These are phyloP conservation scores for Fusarium phyllophilum DNA, from an alignment of 2,329 filamentous ascomycete species.

Conservation along the genomic window DNA sequence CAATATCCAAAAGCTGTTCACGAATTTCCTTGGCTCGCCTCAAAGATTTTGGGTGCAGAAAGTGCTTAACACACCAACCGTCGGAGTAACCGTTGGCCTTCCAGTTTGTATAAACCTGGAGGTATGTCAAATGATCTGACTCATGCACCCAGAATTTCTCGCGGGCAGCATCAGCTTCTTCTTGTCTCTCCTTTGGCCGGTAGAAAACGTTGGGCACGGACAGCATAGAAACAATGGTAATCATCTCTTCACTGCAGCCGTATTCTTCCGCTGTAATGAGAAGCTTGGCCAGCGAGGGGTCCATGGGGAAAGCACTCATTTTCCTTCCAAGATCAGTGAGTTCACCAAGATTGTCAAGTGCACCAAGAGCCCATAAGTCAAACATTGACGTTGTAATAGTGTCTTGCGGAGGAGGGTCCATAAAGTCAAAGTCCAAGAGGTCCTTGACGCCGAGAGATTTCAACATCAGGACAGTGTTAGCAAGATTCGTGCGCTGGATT, in stretches of 20 bases:
- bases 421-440: slow-evolving; percentile 96
- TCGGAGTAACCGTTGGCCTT: slow-evolving; percentile 89
- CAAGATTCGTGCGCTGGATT: slow-evolving; percentile 94
- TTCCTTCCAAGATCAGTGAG: slow-evolving; percentile 86
- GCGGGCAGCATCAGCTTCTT: slow-evolving; percentile 93
- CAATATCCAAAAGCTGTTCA: slow-evolving; percentile 92
- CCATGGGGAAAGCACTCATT: slow-evolving; percentile 99
- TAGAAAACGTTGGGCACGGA: slow-evolving; percentile 98
- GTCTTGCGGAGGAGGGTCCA: slow-evolving; percentile 98
- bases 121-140: slow-evolving; percentile 93
- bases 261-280: slow-evolving; percentile 92
- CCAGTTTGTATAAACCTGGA: slow-evolving; percentile 97
- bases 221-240: slow-evolving; percentile 98
- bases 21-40: slow-evolving; percentile 92
- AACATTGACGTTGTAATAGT: slow-evolving; percentile 97
- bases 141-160: slow-evolving; percentile 99
- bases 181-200: slow-evolving; percentile 93
- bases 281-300: slow-evolving; percentile 92
- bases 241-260: slow-evolving; percentile 95
- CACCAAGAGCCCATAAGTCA: slow-evolving; percentile 95
- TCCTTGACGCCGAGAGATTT: slow-evolving; percentile 96
- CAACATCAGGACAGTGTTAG: slow-evolving; percentile 92
- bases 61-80: slow-evolving; percentile 92
- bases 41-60: slow-evolving; percentile 93
- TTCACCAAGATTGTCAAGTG: slow-evolving; percentile 92